Conservation (phyloP, 148 eudicot genomes). For the Bassia scoparia region DNA sequence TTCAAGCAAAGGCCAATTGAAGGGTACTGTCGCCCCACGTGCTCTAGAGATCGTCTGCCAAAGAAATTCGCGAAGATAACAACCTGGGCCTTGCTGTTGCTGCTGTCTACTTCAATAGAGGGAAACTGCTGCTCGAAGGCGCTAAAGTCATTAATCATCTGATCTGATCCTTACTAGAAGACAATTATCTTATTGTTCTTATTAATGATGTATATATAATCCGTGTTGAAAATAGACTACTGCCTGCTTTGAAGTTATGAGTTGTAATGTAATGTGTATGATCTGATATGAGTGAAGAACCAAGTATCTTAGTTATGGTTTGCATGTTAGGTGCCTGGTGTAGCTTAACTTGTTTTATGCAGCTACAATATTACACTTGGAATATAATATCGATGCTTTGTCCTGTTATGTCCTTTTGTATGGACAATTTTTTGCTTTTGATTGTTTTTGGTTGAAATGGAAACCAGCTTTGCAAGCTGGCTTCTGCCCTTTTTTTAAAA, state of each 20-base stretch:
- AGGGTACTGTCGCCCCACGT: conserved; percentile 38
- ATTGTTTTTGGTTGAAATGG: too few relatives aligned
- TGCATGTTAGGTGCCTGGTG: too few relatives aligned
- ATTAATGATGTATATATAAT: neutral
- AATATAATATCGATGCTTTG: too few relatives aligned
- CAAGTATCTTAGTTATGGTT: too few relatives aligned
- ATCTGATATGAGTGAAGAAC: neutral
- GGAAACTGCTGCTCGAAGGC: conserved; percentile 76
- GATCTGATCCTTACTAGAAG: neutral
- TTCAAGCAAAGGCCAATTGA: conserved; percentile 69
- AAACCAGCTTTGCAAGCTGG: too few relatives aligned
- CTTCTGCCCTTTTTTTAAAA: too few relatives aligned
- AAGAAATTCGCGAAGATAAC: conserved; percentile 53
- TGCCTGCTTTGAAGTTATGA: neutral
- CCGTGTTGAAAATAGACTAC: neutral
- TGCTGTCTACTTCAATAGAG: conserved; percentile 81
- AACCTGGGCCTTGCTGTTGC: conserved; percentile 67
- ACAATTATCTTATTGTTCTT: neutral
- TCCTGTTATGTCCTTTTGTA: too few relatives aligned
- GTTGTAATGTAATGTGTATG: neutral
- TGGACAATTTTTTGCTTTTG: too few relatives aligned
- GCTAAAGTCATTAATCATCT: conserved; percentile 20
- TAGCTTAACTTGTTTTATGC: too few relatives aligned
- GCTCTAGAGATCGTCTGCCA: conserved; percentile 55
- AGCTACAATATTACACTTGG: too few relatives aligned